Evolutionary conservation across 768 basidiomycete genomes (phyloP).

Genomic region (Sistotremastrum suecicum): DNA sequence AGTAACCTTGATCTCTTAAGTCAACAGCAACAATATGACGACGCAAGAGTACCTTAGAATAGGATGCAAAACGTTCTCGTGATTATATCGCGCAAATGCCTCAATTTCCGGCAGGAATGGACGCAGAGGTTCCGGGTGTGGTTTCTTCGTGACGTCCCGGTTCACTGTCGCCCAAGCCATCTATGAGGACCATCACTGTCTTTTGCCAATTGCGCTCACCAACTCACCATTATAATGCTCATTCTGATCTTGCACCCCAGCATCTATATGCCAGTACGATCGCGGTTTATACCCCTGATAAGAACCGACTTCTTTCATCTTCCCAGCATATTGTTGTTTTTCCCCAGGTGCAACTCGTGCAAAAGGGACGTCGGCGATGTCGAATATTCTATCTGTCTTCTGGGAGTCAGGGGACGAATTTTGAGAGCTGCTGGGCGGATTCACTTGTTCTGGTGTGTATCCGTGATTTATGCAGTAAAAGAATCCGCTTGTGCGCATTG

Average conservation of each 20-base stretch:
- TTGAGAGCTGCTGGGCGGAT: not conserved
- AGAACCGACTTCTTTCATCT: slow-evolving; percentile 29
- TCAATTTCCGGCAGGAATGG: slow-evolving; percentile 40
- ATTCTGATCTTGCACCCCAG: slow-evolving; percentile 47
- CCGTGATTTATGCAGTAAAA: slow-evolving; percentile 39
- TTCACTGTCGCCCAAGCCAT: slow-evolving; percentile 31
- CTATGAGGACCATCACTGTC: not conserved
- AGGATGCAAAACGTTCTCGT: slow-evolving; percentile 35
- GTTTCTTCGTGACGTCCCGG: slow-evolving; percentile 28
- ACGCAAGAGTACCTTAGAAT: slow-evolving; percentile 23
- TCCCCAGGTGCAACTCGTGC: slow-evolving; percentile 26
- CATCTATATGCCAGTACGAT: slow-evolving; percentile 45
- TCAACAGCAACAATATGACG: not conserved
- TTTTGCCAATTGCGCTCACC: not conserved
- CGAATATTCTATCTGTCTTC: slow-evolving; percentile 31
- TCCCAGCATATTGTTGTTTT: slow-evolving; percentile 24
- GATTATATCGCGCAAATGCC: slow-evolving; percentile 35
- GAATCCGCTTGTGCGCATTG: slow-evolving; percentile 30
- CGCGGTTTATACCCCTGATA: slow-evolving; percentile 44
- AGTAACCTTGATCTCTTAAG: slow-evolving; percentile 23
- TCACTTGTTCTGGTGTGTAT: slow-evolving; percentile 25
- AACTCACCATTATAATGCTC: slow-evolving; percentile 48
- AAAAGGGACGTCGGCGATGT: slow-evolving; percentile 33
- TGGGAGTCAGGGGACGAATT: not conserved
- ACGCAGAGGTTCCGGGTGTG: slow-evolving; percentile 34